Conservation (phyloP, 2,329 filamentous ascomycete genomes). For the Fusarium dlaminii region DNA sequence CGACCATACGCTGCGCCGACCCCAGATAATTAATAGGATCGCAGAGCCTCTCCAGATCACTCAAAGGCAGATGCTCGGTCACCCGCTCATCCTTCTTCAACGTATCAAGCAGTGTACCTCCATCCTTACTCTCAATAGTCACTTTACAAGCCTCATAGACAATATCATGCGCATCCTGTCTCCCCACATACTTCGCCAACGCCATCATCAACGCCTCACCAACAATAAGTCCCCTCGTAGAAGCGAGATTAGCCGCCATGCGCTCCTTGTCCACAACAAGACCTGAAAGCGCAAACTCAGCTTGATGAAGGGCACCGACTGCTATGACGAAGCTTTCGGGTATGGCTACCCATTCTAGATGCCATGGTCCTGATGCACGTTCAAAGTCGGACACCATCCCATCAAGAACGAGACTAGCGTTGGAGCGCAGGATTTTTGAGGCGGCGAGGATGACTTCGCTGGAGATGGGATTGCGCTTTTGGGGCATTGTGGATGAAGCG, state of each 20-base stretch:
- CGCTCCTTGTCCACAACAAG: conserved; percentile 59
- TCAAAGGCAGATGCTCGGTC: accelerated
- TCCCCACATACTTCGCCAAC: conserved; percentile 60
- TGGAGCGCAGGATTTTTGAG: conserved; percentile 62
- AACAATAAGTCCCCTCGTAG: conserved; percentile 63
- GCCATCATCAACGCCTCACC: conserved; percentile 71
- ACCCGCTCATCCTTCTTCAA: background rate
- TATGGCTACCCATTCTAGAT: conserved; percentile 66
- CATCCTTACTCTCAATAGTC: conserved; percentile 12
- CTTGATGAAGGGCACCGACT: conserved; percentile 62
- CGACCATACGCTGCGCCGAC: background rate
- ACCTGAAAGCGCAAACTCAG: conserved; percentile 61
- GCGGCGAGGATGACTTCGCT: conserved; percentile 65
- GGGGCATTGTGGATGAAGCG: conserved; percentile 65
- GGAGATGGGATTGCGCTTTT: conserved; percentile 68
- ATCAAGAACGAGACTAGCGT: conserved; percentile 62
- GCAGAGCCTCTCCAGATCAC: background rate
- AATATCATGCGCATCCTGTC: conserved; percentile 63
- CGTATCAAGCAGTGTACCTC: background rate
- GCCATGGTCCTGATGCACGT: conserved; percentile 66
- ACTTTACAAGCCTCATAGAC: conserved; percentile 62
- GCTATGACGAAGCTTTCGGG: conserved; percentile 63
- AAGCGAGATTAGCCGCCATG: conserved; percentile 62
- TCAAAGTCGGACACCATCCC: conserved; percentile 68
- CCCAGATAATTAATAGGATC: conserved; percentile 18